Base-by-base conservation (phyloP, 2,329 filamentous ascomycete species). In the Metarhizium humberi region DNA sequence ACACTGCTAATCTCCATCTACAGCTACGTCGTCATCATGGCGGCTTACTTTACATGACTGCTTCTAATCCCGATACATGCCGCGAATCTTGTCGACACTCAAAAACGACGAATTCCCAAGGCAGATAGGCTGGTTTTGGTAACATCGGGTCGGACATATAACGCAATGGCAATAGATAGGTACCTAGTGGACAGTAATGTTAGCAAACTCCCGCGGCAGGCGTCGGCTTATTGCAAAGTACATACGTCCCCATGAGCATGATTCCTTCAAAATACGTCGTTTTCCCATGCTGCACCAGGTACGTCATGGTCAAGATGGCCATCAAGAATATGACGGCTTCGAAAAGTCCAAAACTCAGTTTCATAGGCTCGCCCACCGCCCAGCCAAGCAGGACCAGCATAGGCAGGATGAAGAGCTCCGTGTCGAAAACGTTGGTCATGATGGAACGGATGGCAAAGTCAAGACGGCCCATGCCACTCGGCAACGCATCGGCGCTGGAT, bases 181-280 rank as follows among this genome's bases (percentile, higher is more conserved):
- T 59, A 59, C 16, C 58, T 59, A 52, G 13, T 14, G 13, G n/a
- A 49, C 38, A 16, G 0, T 40, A 7, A 32, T 5, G 30, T 53
- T 38, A 53, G 50, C 34, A 30, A 16, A n/a, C 8, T 0, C 38
- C 14, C 2, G 11, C 13, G 1, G 38, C 51, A 14, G 16, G 14
- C 29, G n/a, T 6, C 3, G n/a, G 3, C 38, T 32, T 13, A 2
- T 53, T 16, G 32, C 51, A 18, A 25, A 51, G 18, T 48, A 57
- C 58, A 47, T 53, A 58, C 58, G 58, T 58, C 50, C 58, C 58
- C 56, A 59, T 58, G n/a, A 59, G 58, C 58, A 59, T 59, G 51
- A 53, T 55, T 18, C 58, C 55, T 40, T 59, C 56, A 18, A 59
- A 59, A 51, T 59, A 59, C 6, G 56, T 59, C 25, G 58, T 59